Conservation (phyloP, 2,329 filamentous ascomycete genomes). For the Zasmidium angulare region DNA sequence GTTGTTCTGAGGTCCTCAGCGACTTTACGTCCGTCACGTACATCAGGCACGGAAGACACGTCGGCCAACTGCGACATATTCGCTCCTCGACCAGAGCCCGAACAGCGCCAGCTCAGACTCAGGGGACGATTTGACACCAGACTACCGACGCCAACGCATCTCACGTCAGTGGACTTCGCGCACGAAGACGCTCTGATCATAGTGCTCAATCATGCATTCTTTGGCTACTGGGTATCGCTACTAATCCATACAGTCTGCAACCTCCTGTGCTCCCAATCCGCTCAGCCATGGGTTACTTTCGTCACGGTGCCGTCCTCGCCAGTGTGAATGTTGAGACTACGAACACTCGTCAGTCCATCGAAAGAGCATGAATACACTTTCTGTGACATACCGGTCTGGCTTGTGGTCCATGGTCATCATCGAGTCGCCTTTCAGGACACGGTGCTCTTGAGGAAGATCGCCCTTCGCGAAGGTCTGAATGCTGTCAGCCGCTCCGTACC, state of each 20-base stretch:
- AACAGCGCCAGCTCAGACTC: too few species aligned
- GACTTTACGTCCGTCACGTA: too few species aligned
- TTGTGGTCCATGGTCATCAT: conserved; percentile 50
- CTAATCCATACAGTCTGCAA: background rate
- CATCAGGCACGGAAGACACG: too few species aligned
- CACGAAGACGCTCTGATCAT: too few species aligned
- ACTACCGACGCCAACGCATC: too few species aligned
- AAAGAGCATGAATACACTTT: background rate
- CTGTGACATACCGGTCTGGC: conserved; percentile 40
- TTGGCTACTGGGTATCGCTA: background rate
- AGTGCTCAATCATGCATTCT: too few species aligned
- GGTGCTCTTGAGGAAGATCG: conserved; percentile 50
- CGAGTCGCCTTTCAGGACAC: conserved; percentile 47
- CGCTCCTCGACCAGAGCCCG: background rate
- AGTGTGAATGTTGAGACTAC: conserved; percentile 50
- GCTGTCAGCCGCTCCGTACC: background rate
- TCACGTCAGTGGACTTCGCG: too few species aligned
- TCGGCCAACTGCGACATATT: background rate
- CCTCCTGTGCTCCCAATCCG: background rate
- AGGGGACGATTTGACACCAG: too few species aligned
- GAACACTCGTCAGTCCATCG: background rate
- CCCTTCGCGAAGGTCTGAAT: conserved; percentile 51
- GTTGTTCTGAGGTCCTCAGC: too few species aligned
- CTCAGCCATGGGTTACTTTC: conserved; percentile 48
- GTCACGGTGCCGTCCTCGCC: conserved; percentile 49